phyloP scores from a whole-genome alignment of 2,329 filamentous ascomycete genomes.

The Fusarium compactum region DNA sequence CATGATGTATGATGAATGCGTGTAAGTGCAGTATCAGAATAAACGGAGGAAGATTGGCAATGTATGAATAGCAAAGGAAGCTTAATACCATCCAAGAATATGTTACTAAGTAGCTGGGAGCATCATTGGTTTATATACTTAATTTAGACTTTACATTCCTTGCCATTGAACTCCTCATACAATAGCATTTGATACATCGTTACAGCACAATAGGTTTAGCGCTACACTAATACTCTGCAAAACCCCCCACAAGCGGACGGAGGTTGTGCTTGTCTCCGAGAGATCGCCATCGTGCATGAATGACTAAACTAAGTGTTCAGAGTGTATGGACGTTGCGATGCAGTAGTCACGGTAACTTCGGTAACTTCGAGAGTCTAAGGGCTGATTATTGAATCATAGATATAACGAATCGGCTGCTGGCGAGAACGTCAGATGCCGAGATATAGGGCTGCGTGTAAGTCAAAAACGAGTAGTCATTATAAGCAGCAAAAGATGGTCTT shows the following conservation, averaged over 20 bases:
- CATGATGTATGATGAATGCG: conserved; percentile 19
- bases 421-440: neutral
- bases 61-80: neutral
- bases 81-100: neutral
- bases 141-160: neutral
- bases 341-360: neutral
- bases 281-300: conserved; percentile 29
- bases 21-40: neutral
- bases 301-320: conserved; percentile 27
- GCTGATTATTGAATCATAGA: neutral
- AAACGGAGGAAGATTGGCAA: neutral
- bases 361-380: neutral
- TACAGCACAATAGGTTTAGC: conserved; percentile 1
- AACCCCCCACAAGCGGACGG: conserved; percentile 13
- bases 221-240: neutral
- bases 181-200: neutral
- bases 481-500: conserved; percentile 6
- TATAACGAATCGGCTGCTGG: too few relatives aligned
- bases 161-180: neutral
- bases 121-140: conserved; percentile 17
- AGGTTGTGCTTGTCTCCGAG: conserved; percentile 30
- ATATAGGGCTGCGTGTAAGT: neutral
- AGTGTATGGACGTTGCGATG: neutral
- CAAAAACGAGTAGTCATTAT: neutral
- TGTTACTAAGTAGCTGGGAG: neutral